Percentiles rank a stretch among this genome's conserved stretches.
phyloP scores from a whole-genome alignment of 2,329 filamentous ascomycete genomes.

The Scedosporium aurantiacum region DNA sequence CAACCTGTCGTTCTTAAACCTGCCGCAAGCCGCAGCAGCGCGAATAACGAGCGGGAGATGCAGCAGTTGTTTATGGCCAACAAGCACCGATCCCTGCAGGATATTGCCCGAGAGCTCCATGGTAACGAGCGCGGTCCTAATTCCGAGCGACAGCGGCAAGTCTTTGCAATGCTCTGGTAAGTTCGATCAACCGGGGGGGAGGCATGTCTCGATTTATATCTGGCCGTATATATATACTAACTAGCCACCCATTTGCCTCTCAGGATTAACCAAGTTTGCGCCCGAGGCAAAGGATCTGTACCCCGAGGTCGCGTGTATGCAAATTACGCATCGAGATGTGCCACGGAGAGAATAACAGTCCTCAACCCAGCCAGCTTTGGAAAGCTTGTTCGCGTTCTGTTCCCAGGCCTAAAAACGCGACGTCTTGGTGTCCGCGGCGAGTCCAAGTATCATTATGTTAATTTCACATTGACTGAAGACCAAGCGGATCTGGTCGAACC shows the following conservation, averaged over 20 bases:
- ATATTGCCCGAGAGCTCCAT: conserved; percentile 65
- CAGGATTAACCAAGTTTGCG: conserved; percentile 65
- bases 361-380: conserved; percentile 96
- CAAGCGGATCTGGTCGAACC: conserved; percentile 36
- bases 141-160: conserved; percentile 71
- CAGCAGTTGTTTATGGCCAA: conserved; percentile 63
- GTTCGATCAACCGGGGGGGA: conserved; percentile 23
- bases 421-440: conserved; percentile 87
- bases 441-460: conserved; percentile 94
- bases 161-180: conserved; percentile 84
- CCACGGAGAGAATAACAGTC: conserved; percentile 85
- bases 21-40: conserved; percentile 45
- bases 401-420: conserved; percentile 86
- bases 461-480: conserved; percentile 51
- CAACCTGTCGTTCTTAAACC: conserved; percentile 39
- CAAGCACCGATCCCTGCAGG: conserved; percentile 53
- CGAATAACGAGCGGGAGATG: conserved; percentile 74
- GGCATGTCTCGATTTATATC: neutral
- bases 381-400: conserved; percentile 91
- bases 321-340: conserved; percentile 87
- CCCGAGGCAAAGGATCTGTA: conserved; percentile 71
- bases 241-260: neutral
- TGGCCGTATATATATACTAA: neutral
- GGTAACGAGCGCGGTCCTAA: conserved; percentile 71
- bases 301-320: conserved; percentile 89